Evolutionary conservation across 75 land plant genomes (phyloP).

Genomic region (Ceratopteris richardii): DNA sequence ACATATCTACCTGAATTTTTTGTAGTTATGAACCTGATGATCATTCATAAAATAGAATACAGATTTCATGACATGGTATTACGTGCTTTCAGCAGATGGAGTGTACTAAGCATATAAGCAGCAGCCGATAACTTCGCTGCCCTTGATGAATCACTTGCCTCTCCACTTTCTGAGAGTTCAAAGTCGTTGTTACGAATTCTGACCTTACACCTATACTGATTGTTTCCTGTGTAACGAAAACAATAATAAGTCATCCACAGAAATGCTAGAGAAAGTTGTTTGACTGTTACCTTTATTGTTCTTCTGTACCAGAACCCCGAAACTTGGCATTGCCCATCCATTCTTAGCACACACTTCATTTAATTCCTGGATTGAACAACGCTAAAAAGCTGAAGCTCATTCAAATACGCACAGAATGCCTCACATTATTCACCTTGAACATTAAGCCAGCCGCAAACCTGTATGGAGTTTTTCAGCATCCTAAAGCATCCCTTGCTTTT

Average conservation of each 20-base stretch:
- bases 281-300: slow-evolving; percentile 2
- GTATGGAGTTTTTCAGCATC: slow-evolving; percentile 5
- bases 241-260: no score
- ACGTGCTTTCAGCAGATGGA: slow-evolving; percentile 3
- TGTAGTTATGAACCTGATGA: no score
- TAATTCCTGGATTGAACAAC: not conserved
- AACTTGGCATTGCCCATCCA: not conserved
- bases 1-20: no score
- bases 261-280: no score
- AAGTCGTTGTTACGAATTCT: not conserved
- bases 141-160: not conserved
- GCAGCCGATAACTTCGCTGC: slow-evolving; percentile 5
- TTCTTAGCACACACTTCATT: slow-evolving; percentile 3
- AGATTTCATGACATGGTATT: slow-evolving; percentile 2
- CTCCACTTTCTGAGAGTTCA: slow-evolving; percentile 8
- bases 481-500: not conserved
- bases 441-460: not conserved
- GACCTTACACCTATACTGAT: not conserved
- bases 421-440: no score
- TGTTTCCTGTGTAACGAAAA: not conserved
- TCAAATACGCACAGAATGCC: no score
- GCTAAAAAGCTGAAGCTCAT: not conserved
- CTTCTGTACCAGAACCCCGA: not conserved
- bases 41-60: no score
- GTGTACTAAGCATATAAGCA: slow-evolving; percentile 3